Percentiles rank a stretch among this genome's conserved stretches.
These are phyloP conservation scores for Colletotrichum lupini DNA, from an alignment of 2,329 filamentous ascomycete species.

Conservation along the genomic window DNA sequence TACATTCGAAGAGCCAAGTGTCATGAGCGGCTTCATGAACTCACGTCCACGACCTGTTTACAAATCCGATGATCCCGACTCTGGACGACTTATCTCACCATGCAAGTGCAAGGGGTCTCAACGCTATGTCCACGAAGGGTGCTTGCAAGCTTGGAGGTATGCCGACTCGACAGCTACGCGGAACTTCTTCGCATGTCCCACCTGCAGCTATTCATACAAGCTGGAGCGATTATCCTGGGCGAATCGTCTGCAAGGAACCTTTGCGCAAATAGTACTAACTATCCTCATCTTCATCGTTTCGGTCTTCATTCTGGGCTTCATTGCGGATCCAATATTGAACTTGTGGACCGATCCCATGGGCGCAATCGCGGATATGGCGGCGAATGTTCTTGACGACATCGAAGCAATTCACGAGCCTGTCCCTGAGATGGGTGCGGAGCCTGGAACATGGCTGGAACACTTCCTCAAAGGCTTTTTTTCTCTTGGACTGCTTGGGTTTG, in stretches of 20 bases:
- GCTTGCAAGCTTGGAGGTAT: conserved; percentile 84
- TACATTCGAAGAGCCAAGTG: conserved; percentile 50
- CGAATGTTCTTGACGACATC: conserved; percentile 54
- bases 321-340: conserved; percentile 93
- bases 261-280: conserved; percentile 78
- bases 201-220: conserved; percentile 85
- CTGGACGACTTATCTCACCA: conserved; percentile 85
- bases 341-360: conserved; percentile 84
- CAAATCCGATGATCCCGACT: conserved; percentile 77
- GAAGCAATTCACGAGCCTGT: conserved; percentile 45
- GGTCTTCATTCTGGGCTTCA: conserved; percentile 87
- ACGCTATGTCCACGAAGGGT: conserved; percentile 94
- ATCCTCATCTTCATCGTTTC: conserved; percentile 75
- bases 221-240: conserved; percentile 83
- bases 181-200: conserved; percentile 89
- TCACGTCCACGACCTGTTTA: conserved; percentile 62
- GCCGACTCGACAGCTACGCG: conserved; percentile 72
- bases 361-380: conserved; percentile 65
- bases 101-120: conserved; percentile 95
- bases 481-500: conserved; percentile 84
- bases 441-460: conserved; percentile 80
- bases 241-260: conserved; percentile 73
- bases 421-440: conserved; percentile 57
- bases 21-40: conserved; percentile 30
- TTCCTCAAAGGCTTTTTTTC: conserved; percentile 92